phyloP scores from a whole-genome alignment of 352 stramenopile species.

The Pythium scleroteichum region DNA sequence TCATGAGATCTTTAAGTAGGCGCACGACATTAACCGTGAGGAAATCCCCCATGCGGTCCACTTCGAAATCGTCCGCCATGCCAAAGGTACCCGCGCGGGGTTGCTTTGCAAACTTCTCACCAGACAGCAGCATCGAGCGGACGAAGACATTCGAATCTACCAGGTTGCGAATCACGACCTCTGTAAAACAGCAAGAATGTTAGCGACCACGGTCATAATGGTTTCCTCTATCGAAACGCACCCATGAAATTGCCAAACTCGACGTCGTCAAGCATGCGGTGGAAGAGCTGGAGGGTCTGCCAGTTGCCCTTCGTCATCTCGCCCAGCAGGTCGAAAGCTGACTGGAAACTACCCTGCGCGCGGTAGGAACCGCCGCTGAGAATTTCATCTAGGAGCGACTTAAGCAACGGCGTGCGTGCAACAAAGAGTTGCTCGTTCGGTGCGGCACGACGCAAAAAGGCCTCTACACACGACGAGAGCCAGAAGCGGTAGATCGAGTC shows the following conservation, averaged over 20 bases:
- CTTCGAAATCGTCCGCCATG: constrained; percentile 52
- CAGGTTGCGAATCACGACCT: constrained; percentile 92
- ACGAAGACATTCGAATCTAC: constrained; percentile 98
- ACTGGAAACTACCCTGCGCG: constrained; percentile 92
- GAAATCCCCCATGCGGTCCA: constrained; percentile 88
- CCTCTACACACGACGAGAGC: constrained; percentile 95
- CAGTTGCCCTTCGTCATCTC: constrained; percentile 95
- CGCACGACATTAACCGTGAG: constrained; percentile 85
- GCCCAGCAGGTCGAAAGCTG: constrained; percentile 94
- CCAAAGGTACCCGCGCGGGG: constrained; percentile 40
- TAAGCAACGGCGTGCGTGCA: constrained; percentile 83
- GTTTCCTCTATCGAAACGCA: constrained; percentile 31
- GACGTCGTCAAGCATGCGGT: constrained; percentile 82
- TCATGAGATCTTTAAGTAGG: constrained; percentile 94
- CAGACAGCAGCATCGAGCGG: constrained; percentile 88
- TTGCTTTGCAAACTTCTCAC: constrained; percentile 64
- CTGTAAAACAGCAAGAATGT: constrained; percentile 29
- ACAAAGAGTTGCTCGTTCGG: constrained; percentile 91
- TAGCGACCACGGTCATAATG: neutral
- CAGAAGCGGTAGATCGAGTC: constrained; percentile 97
- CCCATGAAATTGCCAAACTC: constrained; percentile 91
- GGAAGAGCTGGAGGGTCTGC: constrained; percentile 89
- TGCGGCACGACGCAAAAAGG: constrained; percentile 89
- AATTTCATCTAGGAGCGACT: constrained; percentile 89
- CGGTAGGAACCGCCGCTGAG: constrained; percentile 79